Base-by-base conservation (phyloP, 345 rosid genomes). In the Euclidium syriacum region DNA sequence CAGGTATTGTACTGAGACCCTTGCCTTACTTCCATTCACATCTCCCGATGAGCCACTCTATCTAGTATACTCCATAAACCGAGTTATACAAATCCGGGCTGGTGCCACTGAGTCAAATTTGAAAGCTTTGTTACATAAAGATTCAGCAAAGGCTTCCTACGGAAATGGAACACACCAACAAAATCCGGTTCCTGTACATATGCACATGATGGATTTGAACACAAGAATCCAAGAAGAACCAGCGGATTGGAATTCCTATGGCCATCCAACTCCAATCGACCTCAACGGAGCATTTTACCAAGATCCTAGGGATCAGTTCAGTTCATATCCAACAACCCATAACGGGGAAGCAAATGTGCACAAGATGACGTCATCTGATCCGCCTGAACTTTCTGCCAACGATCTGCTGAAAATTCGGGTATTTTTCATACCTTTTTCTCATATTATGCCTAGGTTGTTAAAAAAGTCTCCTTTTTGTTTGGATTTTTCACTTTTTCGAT, bases 1-100 rank as follows among this genome's bases (percentile, higher is more conserved):
- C 83, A 95, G 99, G 96, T 87, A 90, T 72, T 95, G 99, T 79
- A 84, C 97, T 27, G 99, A 95, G 73, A 81, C 89, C 52, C 97
- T 95, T 76, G 97, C 96, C 49, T 75, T 81, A 58, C 83, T 95
- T 58, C 99, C 97, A 23, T 95, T 95, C 73, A 80, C 99, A 53
- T 51, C 75, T 29, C 97, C 95, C n/a, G 99, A 95, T 76, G 99
- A 95, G 66, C 99, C 99, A 2, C 96, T 95, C 60, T 88, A 95
- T 83, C 76, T 95, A 76, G 76, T 95, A 43, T 90, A 90, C 64
- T 41, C 92, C 19, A 88, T 95, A 73, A 95, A 95, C 77, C 87
- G 99, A 78, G 77, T 95, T 50, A 76, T 88, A 62, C 99, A 90
- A 80, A 92, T 90, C 46, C 83, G 99, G 64, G 91, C 90, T 39